Evolutionary conservation across 2,329 filamentous ascomycete species (phyloP).

Genomic region (Epichloe gansuensis): DNA sequence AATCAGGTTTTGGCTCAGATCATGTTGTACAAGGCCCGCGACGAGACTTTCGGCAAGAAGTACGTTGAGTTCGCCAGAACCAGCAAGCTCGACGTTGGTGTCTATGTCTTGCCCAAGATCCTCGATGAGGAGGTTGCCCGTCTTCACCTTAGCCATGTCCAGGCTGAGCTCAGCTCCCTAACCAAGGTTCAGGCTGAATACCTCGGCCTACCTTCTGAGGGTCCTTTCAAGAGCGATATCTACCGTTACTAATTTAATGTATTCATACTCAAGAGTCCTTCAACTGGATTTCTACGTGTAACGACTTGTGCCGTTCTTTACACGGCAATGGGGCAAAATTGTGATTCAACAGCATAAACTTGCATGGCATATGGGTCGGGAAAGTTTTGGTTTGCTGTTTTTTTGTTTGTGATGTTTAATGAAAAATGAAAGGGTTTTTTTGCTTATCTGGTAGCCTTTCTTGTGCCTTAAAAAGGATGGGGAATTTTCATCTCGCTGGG

Average conservation of each 20-base stretch:
- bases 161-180: constrained; percentile 84
- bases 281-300: constrained; percentile 27
- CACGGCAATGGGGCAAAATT: constrained; percentile 24
- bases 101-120: constrained; percentile 89
- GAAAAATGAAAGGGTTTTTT: constrained; percentile 5
- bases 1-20: constrained; percentile 99
- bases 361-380: constrained; percentile 26
- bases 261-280: constrained; percentile 26
- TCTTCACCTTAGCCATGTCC: constrained; percentile 86
- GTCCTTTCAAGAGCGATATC: constrained; percentile 92
- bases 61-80: constrained; percentile 92
- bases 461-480: constrained; percentile 7
- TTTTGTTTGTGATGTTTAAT: constrained; percentile 3
- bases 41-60: constrained; percentile 80
- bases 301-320: constrained; percentile 20
- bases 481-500: constrained; percentile 14
- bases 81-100: constrained; percentile 79
- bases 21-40: constrained; percentile 88
- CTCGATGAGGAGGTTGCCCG: constrained; percentile 96
- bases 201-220: constrained; percentile 72
- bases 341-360: constrained; percentile 34
- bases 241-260: constrained; percentile 33
- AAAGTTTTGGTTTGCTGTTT: constrained; percentile 15
- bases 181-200: constrained; percentile 85
- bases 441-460: constrained; percentile 8